phyloP scores from a whole-genome alignment of 805 yeast genomes.

The Ogataea nitratoaversa region DNA sequence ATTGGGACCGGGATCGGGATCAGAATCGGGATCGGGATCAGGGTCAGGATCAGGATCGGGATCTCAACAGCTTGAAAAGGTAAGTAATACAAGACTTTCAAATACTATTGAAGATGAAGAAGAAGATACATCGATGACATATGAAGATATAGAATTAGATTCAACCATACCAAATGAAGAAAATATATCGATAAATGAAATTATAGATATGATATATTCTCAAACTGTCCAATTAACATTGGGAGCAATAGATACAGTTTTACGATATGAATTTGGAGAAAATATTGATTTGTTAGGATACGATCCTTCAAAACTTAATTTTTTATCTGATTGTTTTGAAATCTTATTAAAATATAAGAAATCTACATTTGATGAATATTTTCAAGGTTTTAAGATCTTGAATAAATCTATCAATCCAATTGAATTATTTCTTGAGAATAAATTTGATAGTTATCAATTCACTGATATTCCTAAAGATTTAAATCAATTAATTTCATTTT shows the following conservation, averaged over 20 bases:
- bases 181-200: constrained; percentile 11
- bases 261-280: constrained; percentile 54
- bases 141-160: constrained; percentile 6
- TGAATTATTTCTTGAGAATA: constrained; percentile 17
- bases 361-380: constrained; percentile 53
- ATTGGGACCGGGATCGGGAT: neutral
- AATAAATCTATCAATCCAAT: constrained; percentile 13
- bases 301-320: constrained; percentile 30
- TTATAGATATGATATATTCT: constrained; percentile 28
- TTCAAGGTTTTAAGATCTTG: constrained; percentile 19
- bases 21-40: too few relatives aligned
- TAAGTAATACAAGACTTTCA: too few relatives aligned
- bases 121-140: constrained; percentile 14
- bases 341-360: constrained; percentile 46
- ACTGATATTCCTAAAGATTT: constrained; percentile 25
- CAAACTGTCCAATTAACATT: constrained; percentile 40
- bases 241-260: constrained; percentile 46
- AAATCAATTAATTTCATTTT: constrained; percentile 36
- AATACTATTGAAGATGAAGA: constrained; percentile 1
- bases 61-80: too few relatives aligned
- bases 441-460: constrained; percentile 8
- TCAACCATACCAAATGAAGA: too few relatives aligned
- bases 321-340: constrained; percentile 40
- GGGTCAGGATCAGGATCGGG: neutral
- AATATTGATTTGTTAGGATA: constrained; percentile 53